phyloP scores from a whole-genome alignment of 2,329 filamentous ascomycete species.

The Capronia americana region DNA sequence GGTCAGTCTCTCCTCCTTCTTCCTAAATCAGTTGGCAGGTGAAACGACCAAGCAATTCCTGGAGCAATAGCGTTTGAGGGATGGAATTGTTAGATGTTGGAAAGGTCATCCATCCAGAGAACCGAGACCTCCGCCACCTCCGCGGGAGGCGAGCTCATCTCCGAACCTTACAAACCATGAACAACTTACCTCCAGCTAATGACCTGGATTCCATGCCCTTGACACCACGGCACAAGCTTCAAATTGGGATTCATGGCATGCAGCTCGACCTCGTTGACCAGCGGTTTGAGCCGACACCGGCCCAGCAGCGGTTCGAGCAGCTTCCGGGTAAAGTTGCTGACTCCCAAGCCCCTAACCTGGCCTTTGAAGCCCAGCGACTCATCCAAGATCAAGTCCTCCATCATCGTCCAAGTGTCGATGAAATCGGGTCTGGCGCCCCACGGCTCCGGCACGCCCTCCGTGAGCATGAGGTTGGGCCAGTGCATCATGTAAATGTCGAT shows the following conservation, averaged over 20 bases:
- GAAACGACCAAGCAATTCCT: too few relatives aligned
- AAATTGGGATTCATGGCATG: slow-evolving; percentile 45
- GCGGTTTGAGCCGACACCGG: slow-evolving; percentile 35
- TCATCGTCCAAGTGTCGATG: slow-evolving; percentile 41
- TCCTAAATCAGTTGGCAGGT: too few relatives aligned
- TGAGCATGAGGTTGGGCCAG: slow-evolving; percentile 48
- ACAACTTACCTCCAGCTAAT: slow-evolving; percentile 41
- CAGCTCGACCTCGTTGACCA: slow-evolving; percentile 46
- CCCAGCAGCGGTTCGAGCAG: slow-evolving; percentile 42
- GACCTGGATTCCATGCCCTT: slow-evolving; percentile 44
- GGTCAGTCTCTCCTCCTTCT: too few relatives aligned
- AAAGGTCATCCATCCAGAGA: too few relatives aligned
- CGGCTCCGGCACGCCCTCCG: slow-evolving; percentile 37
- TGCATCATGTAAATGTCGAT: slow-evolving; percentile 74
- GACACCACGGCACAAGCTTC: slow-evolving; percentile 44
- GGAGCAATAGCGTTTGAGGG: too few relatives aligned
- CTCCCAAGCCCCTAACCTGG: slow-evolving; percentile 43
- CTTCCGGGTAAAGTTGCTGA: slow-evolving; percentile 46
- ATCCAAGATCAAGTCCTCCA: slow-evolving; percentile 41
- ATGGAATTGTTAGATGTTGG: too few relatives aligned
- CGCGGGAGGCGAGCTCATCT: too few relatives aligned
- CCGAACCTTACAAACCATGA: too few relatives aligned
- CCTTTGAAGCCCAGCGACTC: slow-evolving; percentile 26
- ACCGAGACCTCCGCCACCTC: too few relatives aligned
- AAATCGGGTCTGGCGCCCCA: slow-evolving; percentile 41